These are phyloP conservation scores for Fusarium fujikuroi DNA, from an alignment of 2,329 filamentous ascomycete genomes.

Conservation along the genomic window DNA sequence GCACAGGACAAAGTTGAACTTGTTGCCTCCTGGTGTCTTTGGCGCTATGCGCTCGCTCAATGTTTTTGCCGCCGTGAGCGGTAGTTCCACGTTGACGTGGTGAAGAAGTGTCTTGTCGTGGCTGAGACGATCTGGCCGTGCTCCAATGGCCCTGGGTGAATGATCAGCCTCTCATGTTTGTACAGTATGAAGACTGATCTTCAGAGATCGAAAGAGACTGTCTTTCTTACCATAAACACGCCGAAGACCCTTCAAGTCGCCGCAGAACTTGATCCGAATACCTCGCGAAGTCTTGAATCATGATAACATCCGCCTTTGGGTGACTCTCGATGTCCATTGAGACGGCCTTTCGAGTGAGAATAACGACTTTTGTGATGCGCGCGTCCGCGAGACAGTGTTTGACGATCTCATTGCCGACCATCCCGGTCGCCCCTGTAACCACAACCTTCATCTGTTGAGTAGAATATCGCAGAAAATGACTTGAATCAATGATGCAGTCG, in stretches of 20 bases:
- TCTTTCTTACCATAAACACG: slow-evolving; percentile 72
- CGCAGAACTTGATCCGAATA: slow-evolving; percentile 56
- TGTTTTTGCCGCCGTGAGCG: slow-evolving; percentile 67
- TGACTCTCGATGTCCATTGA: slow-evolving; percentile 54
- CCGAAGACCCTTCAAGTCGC: slow-evolving; percentile 63
- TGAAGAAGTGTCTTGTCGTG: slow-evolving; percentile 55
- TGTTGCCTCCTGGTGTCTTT: slow-evolving; percentile 44
- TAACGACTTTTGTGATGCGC: slow-evolving; percentile 62
- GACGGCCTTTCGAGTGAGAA: slow-evolving; percentile 61
- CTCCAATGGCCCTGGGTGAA: slow-evolving; percentile 53
- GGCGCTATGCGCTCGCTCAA: slow-evolving; percentile 54
- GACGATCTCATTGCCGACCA: slow-evolving; percentile 65
- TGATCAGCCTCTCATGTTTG: background rate
- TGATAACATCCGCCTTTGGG: slow-evolving; percentile 61
- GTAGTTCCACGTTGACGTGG: slow-evolving; percentile 69
- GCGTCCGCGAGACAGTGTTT: slow-evolving; percentile 60
- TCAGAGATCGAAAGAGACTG: background rate
- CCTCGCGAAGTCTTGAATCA: slow-evolving; percentile 63
- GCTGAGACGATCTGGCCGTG: slow-evolving; percentile 58
- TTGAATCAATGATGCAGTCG: background rate
- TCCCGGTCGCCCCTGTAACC: slow-evolving; percentile 68
- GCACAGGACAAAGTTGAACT: slow-evolving; percentile 58
- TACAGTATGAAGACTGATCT: background rate
- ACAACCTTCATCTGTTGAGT: slow-evolving; percentile 64
- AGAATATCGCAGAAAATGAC: background rate